Conservation (phyloP, 169 alveolate species). For the Besnoitia besnoiti region DNA sequence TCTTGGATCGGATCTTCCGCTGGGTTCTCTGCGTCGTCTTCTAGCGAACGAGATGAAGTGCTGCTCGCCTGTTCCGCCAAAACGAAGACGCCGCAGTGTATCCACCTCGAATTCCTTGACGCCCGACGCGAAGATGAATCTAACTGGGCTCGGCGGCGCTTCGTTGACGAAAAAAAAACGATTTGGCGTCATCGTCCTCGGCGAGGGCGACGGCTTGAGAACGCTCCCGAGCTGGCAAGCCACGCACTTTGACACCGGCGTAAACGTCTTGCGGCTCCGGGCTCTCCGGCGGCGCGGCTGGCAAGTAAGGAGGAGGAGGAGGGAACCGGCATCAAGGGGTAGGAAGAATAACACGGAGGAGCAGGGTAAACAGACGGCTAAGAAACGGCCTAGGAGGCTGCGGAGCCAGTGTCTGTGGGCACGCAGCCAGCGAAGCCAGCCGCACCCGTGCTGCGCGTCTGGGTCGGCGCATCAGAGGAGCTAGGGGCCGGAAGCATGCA, state of each 20-base stretch:
- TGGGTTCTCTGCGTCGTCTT: not conserved
- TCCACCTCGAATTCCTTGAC: constrained; percentile 12
- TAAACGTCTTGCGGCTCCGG: constrained; percentile 15
- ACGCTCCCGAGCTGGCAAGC: constrained; percentile 20
- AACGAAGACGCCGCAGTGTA: constrained; percentile 19
- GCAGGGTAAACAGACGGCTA: too few relatives aligned
- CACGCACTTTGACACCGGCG: constrained; percentile 36
- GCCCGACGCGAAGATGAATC: not conserved
- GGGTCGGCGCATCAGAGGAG: too few relatives aligned
- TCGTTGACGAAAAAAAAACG: not conserved
- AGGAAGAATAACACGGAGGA: not conserved
- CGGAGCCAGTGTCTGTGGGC: too few relatives aligned
- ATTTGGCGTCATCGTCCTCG: constrained; percentile 3
- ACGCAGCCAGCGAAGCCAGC: too few relatives aligned
- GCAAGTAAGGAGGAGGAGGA: constrained; percentile 24
- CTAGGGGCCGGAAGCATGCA: too few relatives aligned
- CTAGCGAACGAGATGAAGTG: not conserved
- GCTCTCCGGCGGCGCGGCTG: not conserved
- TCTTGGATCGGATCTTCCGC: not conserved
- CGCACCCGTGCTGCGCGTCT: too few relatives aligned
- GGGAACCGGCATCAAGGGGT: too few relatives aligned
- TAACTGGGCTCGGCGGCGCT: not conserved
- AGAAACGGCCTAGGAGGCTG: too few relatives aligned
- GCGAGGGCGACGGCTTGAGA: constrained; percentile 16
- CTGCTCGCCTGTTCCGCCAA: not conserved